A percentile compares a stretch with the other conserved stretches of the same genome.
phyloP scores from a whole-genome alignment of 1,284 basidiomycete species.

The Cryptococcus sp. region DNA sequence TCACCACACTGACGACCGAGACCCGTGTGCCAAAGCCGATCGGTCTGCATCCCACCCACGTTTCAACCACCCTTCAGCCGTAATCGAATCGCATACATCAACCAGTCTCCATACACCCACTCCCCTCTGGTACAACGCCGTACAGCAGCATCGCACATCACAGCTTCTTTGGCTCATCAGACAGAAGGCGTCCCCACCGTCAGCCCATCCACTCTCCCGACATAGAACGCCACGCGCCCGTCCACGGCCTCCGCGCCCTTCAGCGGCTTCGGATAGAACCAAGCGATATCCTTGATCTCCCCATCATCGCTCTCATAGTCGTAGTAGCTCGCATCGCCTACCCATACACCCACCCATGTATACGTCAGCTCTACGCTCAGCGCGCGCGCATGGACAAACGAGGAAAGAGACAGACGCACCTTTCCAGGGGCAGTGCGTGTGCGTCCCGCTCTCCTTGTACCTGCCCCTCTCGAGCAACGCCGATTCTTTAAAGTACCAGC shows the following conservation, averaged over 20 bases:
- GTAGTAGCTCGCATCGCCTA: slow-evolving; percentile 41
- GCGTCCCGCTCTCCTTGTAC: slow-evolving; percentile 34
- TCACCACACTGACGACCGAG: no score
- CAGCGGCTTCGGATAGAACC: slow-evolving; percentile 43
- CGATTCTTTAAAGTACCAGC: slow-evolving; percentile 43
- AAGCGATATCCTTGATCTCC: slow-evolving; percentile 43
- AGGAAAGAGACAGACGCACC: slow-evolving; percentile 23
- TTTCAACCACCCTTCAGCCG: no score
- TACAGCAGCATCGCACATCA: no score
- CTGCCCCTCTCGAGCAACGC: slow-evolving; percentile 32
- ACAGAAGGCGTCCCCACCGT: slow-evolving; percentile 35
- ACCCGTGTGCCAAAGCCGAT: no score
- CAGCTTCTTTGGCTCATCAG: no score
- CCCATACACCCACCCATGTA: neutral
- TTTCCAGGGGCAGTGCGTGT: slow-evolving; percentile 41
- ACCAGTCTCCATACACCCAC: no score
- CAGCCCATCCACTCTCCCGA: slow-evolving; percentile 34
- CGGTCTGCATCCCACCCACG: no score
- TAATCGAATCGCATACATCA: no score
- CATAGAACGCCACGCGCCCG: slow-evolving; percentile 43
- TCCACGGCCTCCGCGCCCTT: slow-evolving; percentile 36
- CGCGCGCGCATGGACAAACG: neutral
- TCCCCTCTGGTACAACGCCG: no score
- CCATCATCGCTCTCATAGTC: slow-evolving; percentile 39
- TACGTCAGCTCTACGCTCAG: neutral